Conservation (phyloP, 345 rosid genomes). For the Melaleuca quinquenervia region DNA sequence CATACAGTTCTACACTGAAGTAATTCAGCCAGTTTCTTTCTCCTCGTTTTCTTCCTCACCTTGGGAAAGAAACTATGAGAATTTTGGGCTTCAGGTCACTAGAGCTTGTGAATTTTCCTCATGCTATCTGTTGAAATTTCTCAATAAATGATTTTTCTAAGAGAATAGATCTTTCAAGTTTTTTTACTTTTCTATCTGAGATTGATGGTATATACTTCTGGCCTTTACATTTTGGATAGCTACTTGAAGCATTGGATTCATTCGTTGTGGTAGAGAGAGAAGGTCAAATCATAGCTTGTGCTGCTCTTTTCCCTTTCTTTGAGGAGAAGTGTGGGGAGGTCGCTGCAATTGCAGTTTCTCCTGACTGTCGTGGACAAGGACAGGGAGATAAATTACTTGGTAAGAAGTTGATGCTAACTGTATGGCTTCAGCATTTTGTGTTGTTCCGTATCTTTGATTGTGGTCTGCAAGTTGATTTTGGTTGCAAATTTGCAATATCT, state of each 20-base stretch:
- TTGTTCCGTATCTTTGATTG: neutral
- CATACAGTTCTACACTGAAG: neutral
- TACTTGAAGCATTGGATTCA: constrained; percentile 51
- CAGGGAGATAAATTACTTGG: constrained; percentile 95
- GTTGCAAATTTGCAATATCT: neutral
- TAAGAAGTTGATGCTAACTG: constrained; percentile 3
- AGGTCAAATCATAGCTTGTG: constrained; percentile 88
- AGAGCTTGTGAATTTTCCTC: neutral
- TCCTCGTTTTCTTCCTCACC: neutral
- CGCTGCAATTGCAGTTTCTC: constrained; percentile 86
- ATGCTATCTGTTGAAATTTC: neutral
- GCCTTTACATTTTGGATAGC: constrained; percentile 20
- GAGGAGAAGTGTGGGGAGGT: constrained; percentile 86
- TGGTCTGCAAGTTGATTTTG: neutral
- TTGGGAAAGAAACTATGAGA: neutral
- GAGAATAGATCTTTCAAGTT: neutral
- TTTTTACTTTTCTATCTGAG: neutral
- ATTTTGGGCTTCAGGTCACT: neutral
- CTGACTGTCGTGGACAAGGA: constrained; percentile 95
- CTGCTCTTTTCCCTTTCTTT: constrained; percentile 80
- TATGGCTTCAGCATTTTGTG: neutral
- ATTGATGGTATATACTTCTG: neutral
- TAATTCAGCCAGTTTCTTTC: neutral
- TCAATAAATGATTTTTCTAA: neutral
- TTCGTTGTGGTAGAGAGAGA: constrained; percentile 80